These are phyloP conservation scores for Yamadazyma sp. DNA, from an alignment of 1,139 yeast species.

Conservation along the genomic window DNA sequence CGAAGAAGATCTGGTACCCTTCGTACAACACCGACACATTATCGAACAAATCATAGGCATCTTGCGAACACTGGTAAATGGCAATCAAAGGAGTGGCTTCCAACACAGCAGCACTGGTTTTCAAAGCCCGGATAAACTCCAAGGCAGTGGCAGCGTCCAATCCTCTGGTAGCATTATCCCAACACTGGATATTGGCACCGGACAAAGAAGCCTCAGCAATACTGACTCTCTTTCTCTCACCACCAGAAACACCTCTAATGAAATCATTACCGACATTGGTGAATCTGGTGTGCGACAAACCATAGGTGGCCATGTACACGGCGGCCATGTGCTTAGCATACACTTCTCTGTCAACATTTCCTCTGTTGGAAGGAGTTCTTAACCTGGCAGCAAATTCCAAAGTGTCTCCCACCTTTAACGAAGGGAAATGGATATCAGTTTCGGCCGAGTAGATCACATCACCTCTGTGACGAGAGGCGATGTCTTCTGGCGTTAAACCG, in stretches of 20 bases:
- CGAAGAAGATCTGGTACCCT: conserved; percentile 61
- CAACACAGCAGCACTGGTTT: conserved; percentile 23
- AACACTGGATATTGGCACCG: conserved; percentile 31
- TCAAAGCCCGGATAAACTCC: conserved; percentile 24
- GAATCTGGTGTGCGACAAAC: conserved; percentile 24
- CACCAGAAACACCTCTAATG: conserved; percentile 26
- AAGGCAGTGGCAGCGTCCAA: conserved; percentile 60
- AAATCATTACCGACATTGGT: conserved; percentile 25
- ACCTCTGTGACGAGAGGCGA: conserved; percentile 30
- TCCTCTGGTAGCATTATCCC: conserved; percentile 93
- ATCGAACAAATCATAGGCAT: conserved; percentile 59
- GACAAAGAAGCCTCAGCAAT: conserved; percentile 28
- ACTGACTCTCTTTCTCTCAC: conserved; percentile 28
- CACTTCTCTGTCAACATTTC: conserved; percentile 52
- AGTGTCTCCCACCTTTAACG: conserved; percentile 54
- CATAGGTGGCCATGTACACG: conserved; percentile 8
- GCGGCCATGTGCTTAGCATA: conserved; percentile 31
- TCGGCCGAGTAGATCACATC: conserved; percentile 57
- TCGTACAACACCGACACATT: conserved; percentile 60
- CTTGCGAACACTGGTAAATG: conserved; percentile 39
- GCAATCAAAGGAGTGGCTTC: conserved; percentile 33
- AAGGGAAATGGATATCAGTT: conserved; percentile 55
- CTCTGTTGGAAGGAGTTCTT: conserved; percentile 60
- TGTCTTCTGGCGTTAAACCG: conserved; percentile 30
- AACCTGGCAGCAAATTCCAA: conserved; percentile 41